These are phyloP conservation scores for Pseudogymnoascus sp. DNA, from an alignment of 2,329 filamentous ascomycete genomes.

Conservation along the genomic window DNA sequence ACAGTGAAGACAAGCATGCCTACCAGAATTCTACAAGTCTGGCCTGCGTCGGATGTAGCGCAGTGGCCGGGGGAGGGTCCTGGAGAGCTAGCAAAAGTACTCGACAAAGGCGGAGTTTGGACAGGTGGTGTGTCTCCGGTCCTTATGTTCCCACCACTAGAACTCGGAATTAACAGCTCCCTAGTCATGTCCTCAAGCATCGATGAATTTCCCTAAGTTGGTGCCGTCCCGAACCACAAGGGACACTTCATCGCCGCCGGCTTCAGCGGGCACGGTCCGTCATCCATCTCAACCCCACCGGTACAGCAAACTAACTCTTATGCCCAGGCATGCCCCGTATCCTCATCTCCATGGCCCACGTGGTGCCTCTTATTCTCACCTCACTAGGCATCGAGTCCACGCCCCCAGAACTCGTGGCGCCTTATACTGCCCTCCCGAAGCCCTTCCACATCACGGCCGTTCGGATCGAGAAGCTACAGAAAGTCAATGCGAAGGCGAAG, in stretches of 20 bases:
- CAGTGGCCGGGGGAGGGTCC: not conserved
- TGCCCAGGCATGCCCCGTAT: not conserved
- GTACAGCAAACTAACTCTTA: not conserved
- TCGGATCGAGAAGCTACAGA: slow-evolving; percentile 20
- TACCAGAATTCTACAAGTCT: not conserved
- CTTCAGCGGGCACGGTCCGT: not conserved
- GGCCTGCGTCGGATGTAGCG: not conserved
- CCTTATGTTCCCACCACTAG: not conserved
- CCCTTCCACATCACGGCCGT: slow-evolving; percentile 25
- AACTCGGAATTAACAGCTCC: not conserved
- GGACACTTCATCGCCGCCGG: not conserved
- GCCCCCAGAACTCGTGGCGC: slow-evolving; percentile 17
- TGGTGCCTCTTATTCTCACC: slow-evolving; percentile 21
- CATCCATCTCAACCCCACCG: not conserved
- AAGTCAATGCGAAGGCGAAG: slow-evolving; percentile 11
- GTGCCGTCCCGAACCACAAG: not conserved
- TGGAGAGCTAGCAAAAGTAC: not conserved
- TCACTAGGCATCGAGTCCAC: slow-evolving; percentile 18
- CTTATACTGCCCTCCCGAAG: slow-evolving; percentile 22
- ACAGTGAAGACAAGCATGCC: slow-evolving; percentile 23
- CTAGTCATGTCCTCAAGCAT: not conserved
- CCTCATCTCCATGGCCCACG: slow-evolving; percentile 24
- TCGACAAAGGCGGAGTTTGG: not conserved
- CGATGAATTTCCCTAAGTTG: not conserved
- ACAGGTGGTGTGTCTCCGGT: not conserved